A percentile compares a stretch with the other conserved stretches of the same genome.
Evolutionary conservation across 176 grass and related monocot species (phyloP).

Genomic region (Oryza punctata): DNA sequence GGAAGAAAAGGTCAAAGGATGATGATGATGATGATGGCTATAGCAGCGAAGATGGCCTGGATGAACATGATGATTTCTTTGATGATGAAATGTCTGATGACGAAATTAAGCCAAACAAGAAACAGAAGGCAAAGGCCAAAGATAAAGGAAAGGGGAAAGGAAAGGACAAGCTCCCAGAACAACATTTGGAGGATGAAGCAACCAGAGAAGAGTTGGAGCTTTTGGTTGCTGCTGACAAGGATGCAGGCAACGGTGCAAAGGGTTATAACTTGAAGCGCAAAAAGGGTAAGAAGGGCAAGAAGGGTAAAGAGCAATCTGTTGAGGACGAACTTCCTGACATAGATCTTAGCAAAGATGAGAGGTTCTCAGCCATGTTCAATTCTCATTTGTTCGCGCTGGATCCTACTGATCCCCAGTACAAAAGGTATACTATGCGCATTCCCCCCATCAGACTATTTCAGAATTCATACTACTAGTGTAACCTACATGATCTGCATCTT

Average conservation of each 20-base stretch:
- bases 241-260: slow-evolving; percentile 52
- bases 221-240: slow-evolving; percentile 66
- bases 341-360: slow-evolving; percentile 66
- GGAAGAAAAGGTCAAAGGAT: slow-evolving; percentile 46
- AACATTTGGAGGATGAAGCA: slow-evolving; percentile 61
- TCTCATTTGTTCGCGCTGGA: slow-evolving; percentile 79
- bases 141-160: slow-evolving; percentile 50
- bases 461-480: neutral
- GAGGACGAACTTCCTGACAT: slow-evolving; percentile 64
- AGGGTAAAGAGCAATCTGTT: slow-evolving; percentile 55
- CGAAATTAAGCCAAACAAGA: slow-evolving; percentile 52
- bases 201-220: slow-evolving; percentile 86
- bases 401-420: slow-evolving; percentile 87
- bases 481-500: neutral
- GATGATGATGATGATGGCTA: slow-evolving; percentile 47
- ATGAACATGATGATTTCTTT: slow-evolving; percentile 62
- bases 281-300: slow-evolving; percentile 73
- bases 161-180: slow-evolving; percentile 36
- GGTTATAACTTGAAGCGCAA: slow-evolving; percentile 77
- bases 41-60: slow-evolving; percentile 46
- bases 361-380: slow-evolving; percentile 61
- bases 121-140: slow-evolving; percentile 47
- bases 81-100: slow-evolving; percentile 54
- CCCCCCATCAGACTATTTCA: neutral
- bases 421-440: slow-evolving; percentile 43